Percentiles rank a stretch among this genome's conserved stretches.
Evolutionary conservation across 306 rosid genomes (phyloP).

Genomic region (Prunus armeniaca): DNA sequence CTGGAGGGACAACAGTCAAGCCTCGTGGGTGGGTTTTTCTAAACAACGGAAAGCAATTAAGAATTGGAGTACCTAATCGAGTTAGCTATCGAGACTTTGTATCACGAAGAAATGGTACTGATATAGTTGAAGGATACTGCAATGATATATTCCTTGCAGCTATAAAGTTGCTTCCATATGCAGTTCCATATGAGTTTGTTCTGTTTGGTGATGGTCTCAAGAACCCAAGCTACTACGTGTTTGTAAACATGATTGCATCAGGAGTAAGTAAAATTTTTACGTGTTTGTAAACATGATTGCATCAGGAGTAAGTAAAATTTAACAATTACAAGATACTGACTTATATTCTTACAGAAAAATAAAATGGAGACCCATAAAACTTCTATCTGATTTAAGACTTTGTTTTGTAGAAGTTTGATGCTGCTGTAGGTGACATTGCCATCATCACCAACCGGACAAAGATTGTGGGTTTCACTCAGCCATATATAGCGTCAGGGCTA

Average conservation of each 20-base stretch:
- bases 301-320: slow-evolving; percentile 34
- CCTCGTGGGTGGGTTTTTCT: slow-evolving; percentile 58
- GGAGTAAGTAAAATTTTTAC: slow-evolving; percentile 35
- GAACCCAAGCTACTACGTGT: slow-evolving; percentile 44
- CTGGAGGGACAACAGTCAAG: slow-evolving; percentile 36
- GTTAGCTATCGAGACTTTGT: slow-evolving; percentile 48
- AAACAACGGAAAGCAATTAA: slow-evolving; percentile 33
- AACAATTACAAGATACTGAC: neutral
- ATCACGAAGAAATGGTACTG: slow-evolving; percentile 26
- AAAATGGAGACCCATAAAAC: neutral
- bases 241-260: slow-evolving; percentile 30
- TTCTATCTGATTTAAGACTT: neutral
- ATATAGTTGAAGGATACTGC: slow-evolving; percentile 38
- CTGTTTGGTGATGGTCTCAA: slow-evolving; percentile 44
- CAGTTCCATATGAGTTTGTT: slow-evolving; percentile 41
- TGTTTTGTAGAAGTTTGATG: slow-evolving; percentile 44
- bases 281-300: slow-evolving; percentile 37
- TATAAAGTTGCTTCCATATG: slow-evolving; percentile 41
- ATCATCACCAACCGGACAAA: slow-evolving; percentile 47
- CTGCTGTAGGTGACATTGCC: slow-evolving; percentile 51
- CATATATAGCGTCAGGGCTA: slow-evolving; percentile 47
- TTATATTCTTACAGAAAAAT: neutral
- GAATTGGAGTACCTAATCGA: slow-evolving; percentile 46
- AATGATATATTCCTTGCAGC: slow-evolving; percentile 55
- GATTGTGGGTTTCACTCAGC: slow-evolving; percentile 50